Evolutionary conservation across 1,139 yeast genomes (phyloP).

Genomic region (Candida sanyaensis): DNA sequence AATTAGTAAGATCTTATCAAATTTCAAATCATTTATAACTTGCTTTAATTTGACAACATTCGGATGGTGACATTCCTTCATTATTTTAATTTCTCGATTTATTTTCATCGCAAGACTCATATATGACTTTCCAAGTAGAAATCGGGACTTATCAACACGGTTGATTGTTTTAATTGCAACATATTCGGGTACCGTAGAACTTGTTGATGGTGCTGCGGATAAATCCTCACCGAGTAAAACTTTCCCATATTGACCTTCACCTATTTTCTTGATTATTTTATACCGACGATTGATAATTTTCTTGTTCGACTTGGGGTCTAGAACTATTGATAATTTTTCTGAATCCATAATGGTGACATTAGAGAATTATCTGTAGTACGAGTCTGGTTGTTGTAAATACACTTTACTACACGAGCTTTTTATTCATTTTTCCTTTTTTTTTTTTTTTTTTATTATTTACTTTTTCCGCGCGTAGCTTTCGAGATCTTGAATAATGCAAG

Average conservation of each 20-base stretch:
- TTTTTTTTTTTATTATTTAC: neutral
- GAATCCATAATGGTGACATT: conserved; percentile 24
- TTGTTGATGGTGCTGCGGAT: conserved; percentile 1
- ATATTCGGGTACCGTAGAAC: conserved; percentile 9
- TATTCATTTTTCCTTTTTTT: neutral
- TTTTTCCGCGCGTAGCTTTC: neutral
- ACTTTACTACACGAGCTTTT: too few relatives aligned
- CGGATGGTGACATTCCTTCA: conserved; percentile 55
- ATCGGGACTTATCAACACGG: conserved; percentile 40
- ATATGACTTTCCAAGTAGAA: conserved; percentile 36
- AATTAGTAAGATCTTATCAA: conserved; percentile 50
- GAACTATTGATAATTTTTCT: conserved; percentile 28
- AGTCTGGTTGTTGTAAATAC: too few relatives aligned
- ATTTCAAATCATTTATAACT: conserved; percentile 52
- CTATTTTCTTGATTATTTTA: conserved; percentile 39
- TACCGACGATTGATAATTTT: conserved; percentile 39
- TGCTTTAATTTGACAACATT: conserved; percentile 49
- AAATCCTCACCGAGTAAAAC: conserved; percentile 38
- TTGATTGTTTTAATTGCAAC: conserved; percentile 52
- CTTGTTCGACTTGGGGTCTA: conserved; percentile 30
- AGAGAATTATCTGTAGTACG: too few relatives aligned
- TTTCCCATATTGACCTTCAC: conserved; percentile 49
- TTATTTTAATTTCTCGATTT: conserved; percentile 50
- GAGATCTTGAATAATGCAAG: too few relatives aligned
- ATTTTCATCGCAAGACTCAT: conserved; percentile 44